Base-by-base conservation (phyloP, 345 rosid genomes). In the Trapa bicornis region DNA sequence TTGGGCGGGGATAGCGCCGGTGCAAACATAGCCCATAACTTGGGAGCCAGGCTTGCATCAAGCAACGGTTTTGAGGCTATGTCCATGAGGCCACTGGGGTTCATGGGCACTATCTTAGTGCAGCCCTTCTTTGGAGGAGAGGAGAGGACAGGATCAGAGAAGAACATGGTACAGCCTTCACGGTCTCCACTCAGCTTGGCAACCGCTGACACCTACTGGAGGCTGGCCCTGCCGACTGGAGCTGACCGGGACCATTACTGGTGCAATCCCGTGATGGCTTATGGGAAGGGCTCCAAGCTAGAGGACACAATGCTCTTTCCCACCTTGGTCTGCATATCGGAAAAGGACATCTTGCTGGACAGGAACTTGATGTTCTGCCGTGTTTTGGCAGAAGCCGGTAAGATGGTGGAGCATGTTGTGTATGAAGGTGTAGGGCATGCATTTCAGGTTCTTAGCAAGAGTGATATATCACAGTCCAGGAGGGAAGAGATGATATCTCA, bases 341-440 rank as follows among this genome's bases (percentile, higher is more conserved):
- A 86, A 78, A 78, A 74, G 81, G 97, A 90, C 64, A 73, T 85
- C 64, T 38, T 90, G 81, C 81, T 73, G 73, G 95, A 90, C 41
- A 81, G 95, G 71, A 81, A 74, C 76, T 69, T 83, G 77, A 84
- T 80, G 76, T 80, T 81, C 70, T 79, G 82, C 17, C 71, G 17
- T 50, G 81, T 76, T 47, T 73, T 82, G 78, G 39, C 42, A 4
- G 69, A 45, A 65, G 78, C 72, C 33, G 85, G 82, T 2, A 76
- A 77, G 14, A 68, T 66, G 62, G 86, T 80, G 43, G 83, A 82
- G 70, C 77, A 70, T 52, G 87, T 83, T 65, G 68, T 82, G 67
- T 83, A 74, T 67, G 68, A 67, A 79, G 92, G 89, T 54, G 92
- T 90, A 15, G 97, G 97, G 0, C 97, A 90, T 77, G 95, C 87